A percentile compares a stretch with the other conserved stretches of the same genome.
These are phyloP conservation scores for Notholithocarpus densiflorus DNA, from an alignment of 306 rosid genomes.

Conservation along the genomic window DNA sequence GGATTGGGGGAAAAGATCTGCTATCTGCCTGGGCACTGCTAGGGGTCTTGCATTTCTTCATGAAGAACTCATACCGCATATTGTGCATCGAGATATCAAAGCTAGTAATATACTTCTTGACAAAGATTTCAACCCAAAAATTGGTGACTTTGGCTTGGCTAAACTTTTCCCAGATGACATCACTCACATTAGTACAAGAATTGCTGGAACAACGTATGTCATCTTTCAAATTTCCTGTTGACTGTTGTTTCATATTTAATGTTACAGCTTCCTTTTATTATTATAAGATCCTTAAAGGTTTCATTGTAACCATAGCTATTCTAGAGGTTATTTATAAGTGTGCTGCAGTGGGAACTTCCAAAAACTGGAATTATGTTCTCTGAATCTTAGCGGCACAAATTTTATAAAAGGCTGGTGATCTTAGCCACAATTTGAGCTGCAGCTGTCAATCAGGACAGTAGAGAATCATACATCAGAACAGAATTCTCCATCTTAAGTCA, in stretches of 20 bases:
- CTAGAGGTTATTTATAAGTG: neutral
- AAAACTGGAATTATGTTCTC: neutral
- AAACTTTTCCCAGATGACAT: slow-evolving; percentile 90
- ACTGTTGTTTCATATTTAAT: slow-evolving; percentile 16
- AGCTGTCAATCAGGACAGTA: neutral
- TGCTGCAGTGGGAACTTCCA: neutral
- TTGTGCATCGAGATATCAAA: slow-evolving; percentile 96
- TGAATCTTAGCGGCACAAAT: neutral
- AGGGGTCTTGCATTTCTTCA: slow-evolving; percentile 84
- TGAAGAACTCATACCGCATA: slow-evolving; percentile 79
- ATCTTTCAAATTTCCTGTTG: slow-evolving; percentile 28
- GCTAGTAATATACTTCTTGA: slow-evolving; percentile 93
- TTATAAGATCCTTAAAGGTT: neutral
- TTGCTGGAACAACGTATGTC: slow-evolving; percentile 97
- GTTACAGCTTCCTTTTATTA: slow-evolving; percentile 11
- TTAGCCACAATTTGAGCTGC: neutral
- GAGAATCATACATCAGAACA: neutral
- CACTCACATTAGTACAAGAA: slow-evolving; percentile 95
- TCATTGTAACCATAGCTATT: neutral
- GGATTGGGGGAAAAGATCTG: slow-evolving; percentile 82
- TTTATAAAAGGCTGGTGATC: neutral
- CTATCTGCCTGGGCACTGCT: slow-evolving; percentile 73
- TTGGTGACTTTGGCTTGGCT: slow-evolving; percentile 97
- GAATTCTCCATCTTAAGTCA: neutral
- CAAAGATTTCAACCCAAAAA: slow-evolving; percentile 66